Percentiles rank a stretch among this genome's conserved stretches.
These are phyloP conservation scores for Globisporangium rhizosaccharum DNA, from an alignment of 352 stramenopile genomes.

Conservation along the genomic window DNA sequence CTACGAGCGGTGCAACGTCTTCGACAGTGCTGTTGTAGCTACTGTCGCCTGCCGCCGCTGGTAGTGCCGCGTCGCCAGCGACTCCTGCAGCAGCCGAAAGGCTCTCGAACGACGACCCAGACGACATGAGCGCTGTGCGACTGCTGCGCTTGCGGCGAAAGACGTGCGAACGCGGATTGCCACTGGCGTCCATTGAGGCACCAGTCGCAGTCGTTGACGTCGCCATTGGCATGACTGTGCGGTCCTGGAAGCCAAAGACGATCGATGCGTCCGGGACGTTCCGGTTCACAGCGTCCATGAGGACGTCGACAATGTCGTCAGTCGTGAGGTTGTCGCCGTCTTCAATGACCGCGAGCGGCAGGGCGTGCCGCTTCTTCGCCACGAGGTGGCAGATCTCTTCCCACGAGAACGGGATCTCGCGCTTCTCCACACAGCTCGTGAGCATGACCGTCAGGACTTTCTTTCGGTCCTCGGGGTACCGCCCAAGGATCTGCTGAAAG, in stretches of 20 bases:
- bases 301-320: conserved; percentile 3
- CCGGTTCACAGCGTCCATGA: conserved; percentile 1
- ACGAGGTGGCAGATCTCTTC: conserved; percentile 5
- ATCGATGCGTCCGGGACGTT: conserved; percentile 2
- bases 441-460: conserved; percentile 18
- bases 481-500: conserved; percentile 14
- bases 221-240: not conserved
- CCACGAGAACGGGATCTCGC: conserved; percentile 8
- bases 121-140: not conserved
- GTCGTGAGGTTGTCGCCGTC: conserved; percentile 6
- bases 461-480: conserved; percentile 11
- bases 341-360: conserved; percentile 1
- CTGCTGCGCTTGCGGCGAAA: conserved; percentile 1
- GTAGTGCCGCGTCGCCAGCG: too few species aligned
- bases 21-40: not conserved
- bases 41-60: not conserved
- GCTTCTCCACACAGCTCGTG: conserved; percentile 15
- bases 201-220: not conserved
- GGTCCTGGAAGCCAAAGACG: conserved; percentile 8
- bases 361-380: not conserved
- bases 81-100: not conserved
- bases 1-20: not conserved
- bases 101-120: not conserved
- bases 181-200: not conserved
- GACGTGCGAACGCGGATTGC: not conserved